Evolutionary conservation across 108 stramenopile species (phyloP), one percentile per base, ranked within the genome.

Genomic region (Cyclotella sp.): DNA sequence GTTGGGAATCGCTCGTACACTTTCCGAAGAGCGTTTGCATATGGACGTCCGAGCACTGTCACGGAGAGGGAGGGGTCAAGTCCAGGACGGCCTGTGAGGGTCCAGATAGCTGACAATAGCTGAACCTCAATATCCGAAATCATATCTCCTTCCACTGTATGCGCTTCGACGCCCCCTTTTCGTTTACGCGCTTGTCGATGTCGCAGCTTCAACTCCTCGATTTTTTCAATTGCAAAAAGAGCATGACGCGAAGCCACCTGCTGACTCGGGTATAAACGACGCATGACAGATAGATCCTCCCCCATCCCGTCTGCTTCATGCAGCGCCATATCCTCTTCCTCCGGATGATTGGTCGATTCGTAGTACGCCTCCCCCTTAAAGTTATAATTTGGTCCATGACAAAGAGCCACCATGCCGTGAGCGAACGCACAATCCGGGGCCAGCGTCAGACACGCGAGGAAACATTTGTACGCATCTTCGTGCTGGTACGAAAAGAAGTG

Each of bases 321-420:
- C 30, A 68, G 29, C 4, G 63, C 58, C 6, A 28, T 78, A 14
- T 71, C 54, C 43, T 85, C 83, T 55, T 91, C 90, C 54, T 91
- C 90, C 16, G 86, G 78, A 61, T 89, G 90, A 78, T 86, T 67
- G 0, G 93, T 85, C 12, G 91, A 94, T 57, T 90, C 90, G 53
- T 94, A 94, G 61, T 94, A 94, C 3, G 91, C 89, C 40, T 88
- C 89, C 12, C 93, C 93, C 73, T 92, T 94, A 59, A 94, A 94
- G 57, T 94, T 94, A 74, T 94, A 94, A 73, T 94, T 94, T 12
- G 93, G 93, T 67, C 85, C 78, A 72, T 94, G 93, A 58, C 93
- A 94, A 9, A 92, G 61, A n/a, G 93, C 85, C 10, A 92, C 60
- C 51, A 92, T 75, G 0, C 85, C 93, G 75, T 94, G 93, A 6